Evolutionary conservation across 2,329 filamentous ascomycete species (phyloP).

Genomic region (Emmonsiellopsis sp.): DNA sequence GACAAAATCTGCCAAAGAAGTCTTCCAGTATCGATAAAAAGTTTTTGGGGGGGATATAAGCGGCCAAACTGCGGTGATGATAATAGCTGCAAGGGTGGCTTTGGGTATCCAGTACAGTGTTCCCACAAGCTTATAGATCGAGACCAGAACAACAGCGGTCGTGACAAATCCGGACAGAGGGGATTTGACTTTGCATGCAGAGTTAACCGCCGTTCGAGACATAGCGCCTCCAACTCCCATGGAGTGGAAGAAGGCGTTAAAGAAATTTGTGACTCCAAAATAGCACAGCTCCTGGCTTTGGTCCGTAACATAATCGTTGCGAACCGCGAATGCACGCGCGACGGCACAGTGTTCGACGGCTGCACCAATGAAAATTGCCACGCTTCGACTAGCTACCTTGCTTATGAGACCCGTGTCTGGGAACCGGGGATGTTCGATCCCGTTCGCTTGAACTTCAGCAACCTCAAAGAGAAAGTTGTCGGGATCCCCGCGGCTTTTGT

Average conservation of each 20-base stretch:
- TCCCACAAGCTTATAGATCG: slow-evolving; percentile 51
- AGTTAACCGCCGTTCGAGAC: slow-evolving; percentile 59
- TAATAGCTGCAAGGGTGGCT: slow-evolving; percentile 54
- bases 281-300: slow-evolving; percentile 57
- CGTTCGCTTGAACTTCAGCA: slow-evolving; percentile 47
- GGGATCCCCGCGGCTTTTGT: slow-evolving; percentile 35
- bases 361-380: slow-evolving; percentile 22
- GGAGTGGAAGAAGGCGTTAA: slow-evolving; percentile 53
- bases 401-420: slow-evolving; percentile 41
- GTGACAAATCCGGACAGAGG: slow-evolving; percentile 53
- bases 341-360: slow-evolving; percentile 54
- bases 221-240: slow-evolving; percentile 58
- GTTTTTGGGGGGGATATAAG: slow-evolving; percentile 48
- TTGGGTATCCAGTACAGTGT: slow-evolving; percentile 61
- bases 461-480: slow-evolving; percentile 46
- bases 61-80: slow-evolving; percentile 55
- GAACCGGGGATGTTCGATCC: slow-evolving; percentile 42
- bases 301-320: slow-evolving; percentile 54
- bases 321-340: slow-evolving; percentile 51
- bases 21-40: slow-evolving; percentile 56
- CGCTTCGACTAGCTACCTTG: slow-evolving; percentile 42
- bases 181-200: slow-evolving; percentile 51
- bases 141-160: slow-evolving; percentile 51
- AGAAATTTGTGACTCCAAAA: slow-evolving; percentile 52
- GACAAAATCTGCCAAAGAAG: slow-evolving; percentile 55